A percentile compares a stretch with the other conserved stretches of the same genome.
Evolutionary conservation across 2,329 filamentous ascomycete species (phyloP).

Genomic region (Calonectria pteridis): DNA sequence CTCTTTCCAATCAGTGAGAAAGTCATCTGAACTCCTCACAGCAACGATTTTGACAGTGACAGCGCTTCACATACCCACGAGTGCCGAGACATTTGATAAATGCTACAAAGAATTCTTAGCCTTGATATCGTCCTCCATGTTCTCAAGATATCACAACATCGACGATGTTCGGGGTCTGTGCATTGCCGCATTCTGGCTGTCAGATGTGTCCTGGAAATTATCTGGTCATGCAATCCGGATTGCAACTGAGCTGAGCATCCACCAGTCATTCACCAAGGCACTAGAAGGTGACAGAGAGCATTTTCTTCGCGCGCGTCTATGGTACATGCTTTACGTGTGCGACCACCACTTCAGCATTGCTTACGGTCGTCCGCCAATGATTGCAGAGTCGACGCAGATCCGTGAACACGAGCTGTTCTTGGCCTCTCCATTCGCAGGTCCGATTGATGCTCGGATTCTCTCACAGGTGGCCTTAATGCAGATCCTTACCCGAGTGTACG

Average conservation of each 20-base stretch:
- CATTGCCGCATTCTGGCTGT: slow-evolving; percentile 73
- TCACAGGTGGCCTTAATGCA: slow-evolving; percentile 31
- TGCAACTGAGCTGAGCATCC: slow-evolving; percentile 67
- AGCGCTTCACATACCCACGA: slow-evolving; percentile 69
- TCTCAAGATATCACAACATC: slow-evolving; percentile 67
- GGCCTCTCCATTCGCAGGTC: slow-evolving; percentile 30
- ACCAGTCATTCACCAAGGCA: slow-evolving; percentile 64
- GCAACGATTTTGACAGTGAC: slow-evolving; percentile 70
- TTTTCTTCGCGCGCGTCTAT: slow-evolving; percentile 67
- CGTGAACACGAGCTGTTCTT: slow-evolving; percentile 45
- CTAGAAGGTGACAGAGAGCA: slow-evolving; percentile 61
- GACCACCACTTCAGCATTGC: slow-evolving; percentile 51
- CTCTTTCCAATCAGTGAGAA: slow-evolving; percentile 62
- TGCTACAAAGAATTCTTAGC: slow-evolving; percentile 70
- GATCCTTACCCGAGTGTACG: slow-evolving; percentile 29
- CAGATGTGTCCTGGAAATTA: slow-evolving; percentile 71
- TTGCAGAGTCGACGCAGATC: slow-evolving; percentile 37
- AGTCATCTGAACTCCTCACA: slow-evolving; percentile 67
- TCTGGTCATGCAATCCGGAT: slow-evolving; percentile 70
- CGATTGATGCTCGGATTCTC: slow-evolving; percentile 27
- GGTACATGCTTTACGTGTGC: slow-evolving; percentile 60
- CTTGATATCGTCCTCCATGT: slow-evolving; percentile 68
- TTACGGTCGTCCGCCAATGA: slow-evolving; percentile 48
- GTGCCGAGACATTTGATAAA: slow-evolving; percentile 53
- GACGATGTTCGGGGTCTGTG: slow-evolving; percentile 72